phyloP scores from a whole-genome alignment of 306 rosid genomes.

The Prinsepia uniflora region DNA sequence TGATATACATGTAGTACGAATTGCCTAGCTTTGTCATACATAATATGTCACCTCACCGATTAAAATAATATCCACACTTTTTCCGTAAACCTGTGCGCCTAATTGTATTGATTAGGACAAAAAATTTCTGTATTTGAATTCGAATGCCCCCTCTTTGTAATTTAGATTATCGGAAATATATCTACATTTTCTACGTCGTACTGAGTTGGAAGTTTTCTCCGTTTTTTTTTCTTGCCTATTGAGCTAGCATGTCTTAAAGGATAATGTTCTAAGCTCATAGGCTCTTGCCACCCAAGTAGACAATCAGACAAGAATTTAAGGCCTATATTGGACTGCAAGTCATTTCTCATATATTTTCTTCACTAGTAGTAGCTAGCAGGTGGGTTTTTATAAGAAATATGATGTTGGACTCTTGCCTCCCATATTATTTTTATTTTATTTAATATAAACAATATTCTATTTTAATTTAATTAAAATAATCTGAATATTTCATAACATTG shows the following conservation, averaged over 20 bases:
- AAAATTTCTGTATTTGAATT: no score
- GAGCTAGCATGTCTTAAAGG: background rate
- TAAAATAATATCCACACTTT: no score
- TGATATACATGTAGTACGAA: background rate
- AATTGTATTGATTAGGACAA: no score
- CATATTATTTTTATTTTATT: background rate
- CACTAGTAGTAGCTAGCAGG: slow-evolving; percentile 22
- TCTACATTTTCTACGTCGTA: background rate
- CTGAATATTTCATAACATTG: background rate
- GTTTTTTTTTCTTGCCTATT: background rate
- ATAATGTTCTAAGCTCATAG: background rate
- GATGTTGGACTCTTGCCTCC: slow-evolving; percentile 1
- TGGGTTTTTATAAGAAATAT: slow-evolving; percentile 2
- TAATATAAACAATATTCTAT: no score
- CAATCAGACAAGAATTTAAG: slow-evolving; percentile 28
- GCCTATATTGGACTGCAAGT: slow-evolving; percentile 31
- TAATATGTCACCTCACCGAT: no score
- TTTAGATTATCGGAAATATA: no score
- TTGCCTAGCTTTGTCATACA: no score
- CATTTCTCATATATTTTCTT: slow-evolving; percentile 20
- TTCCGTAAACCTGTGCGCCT: no score
- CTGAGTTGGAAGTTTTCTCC: background rate
- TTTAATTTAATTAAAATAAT: no score
- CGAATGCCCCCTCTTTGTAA: no score
- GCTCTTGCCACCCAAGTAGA: slow-evolving; percentile 16